phyloP scores from a whole-genome alignment of 2,329 filamentous ascomycete genomes.

The Botryotinia convoluta region DNA sequence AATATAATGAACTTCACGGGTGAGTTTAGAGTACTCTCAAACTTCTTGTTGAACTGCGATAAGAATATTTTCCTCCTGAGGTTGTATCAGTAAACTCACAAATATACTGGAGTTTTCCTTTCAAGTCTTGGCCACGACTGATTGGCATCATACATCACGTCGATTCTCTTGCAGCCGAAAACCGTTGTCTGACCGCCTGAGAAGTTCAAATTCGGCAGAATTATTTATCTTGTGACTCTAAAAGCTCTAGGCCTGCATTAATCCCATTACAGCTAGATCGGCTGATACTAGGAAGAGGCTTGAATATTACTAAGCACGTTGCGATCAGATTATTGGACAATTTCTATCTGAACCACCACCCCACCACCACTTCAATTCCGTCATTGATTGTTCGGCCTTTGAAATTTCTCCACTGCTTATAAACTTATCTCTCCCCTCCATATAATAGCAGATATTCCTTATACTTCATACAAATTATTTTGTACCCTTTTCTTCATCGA shows the following conservation, averaged over 20 bases:
- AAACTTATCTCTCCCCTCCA: background rate
- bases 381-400: slow-evolving; percentile 2
- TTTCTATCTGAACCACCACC: background rate
- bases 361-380: background rate
- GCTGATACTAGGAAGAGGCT: background rate
- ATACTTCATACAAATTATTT: background rate
- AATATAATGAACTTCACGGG: background rate
- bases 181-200: background rate
- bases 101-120: background rate
- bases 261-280: background rate
- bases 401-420: slow-evolving; percentile 5
- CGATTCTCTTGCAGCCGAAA: background rate
- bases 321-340: background rate
- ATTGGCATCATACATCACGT: background rate
- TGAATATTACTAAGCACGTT: background rate
- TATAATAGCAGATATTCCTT: background rate
- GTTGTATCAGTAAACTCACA: background rate
- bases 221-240: background rate
- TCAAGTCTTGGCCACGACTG: background rate
- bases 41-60: background rate
- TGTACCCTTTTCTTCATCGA: background rate
- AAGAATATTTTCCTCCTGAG: background rate
- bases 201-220: background rate
- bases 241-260: background rate
- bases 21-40: background rate